Percentiles rank a stretch among this genome's conserved stretches.
Conservation (phyloP, 2,329 filamentous ascomycete species). For the Cephalotrichum gorgonifer region DNA sequence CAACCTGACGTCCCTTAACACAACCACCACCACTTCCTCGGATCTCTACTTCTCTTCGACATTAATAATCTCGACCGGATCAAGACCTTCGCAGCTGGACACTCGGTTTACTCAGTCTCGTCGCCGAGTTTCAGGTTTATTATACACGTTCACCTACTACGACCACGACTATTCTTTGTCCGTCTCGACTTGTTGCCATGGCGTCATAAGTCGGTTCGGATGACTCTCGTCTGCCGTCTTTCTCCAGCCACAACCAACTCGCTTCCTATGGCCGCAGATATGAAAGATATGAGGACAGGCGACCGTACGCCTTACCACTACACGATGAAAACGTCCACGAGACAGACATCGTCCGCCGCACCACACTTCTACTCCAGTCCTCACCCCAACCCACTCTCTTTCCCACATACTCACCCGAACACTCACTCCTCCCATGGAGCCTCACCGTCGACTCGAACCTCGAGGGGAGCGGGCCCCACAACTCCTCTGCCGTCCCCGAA, state of each 20-base stretch:
- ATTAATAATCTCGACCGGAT: not conserved
- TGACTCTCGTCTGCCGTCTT: not conserved
- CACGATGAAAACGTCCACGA: slow-evolving; percentile 35
- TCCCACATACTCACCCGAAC: slow-evolving; percentile 11
- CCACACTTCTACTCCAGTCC: slow-evolving; percentile 19
- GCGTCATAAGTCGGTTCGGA: not conserved
- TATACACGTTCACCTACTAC: not conserved
- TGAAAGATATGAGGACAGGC: not conserved
- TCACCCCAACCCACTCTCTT: slow-evolving; percentile 6
- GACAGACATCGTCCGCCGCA: slow-evolving; percentile 18
- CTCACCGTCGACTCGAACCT: slow-evolving; percentile 22
- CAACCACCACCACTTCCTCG: not conserved
- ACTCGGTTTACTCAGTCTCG: not conserved
- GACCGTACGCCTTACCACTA: slow-evolving; percentile 19
- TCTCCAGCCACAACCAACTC: not conserved
- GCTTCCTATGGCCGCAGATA: not conserved
- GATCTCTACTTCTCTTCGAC: not conserved
- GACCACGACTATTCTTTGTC: not conserved
- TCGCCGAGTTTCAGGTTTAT: too few relatives aligned
- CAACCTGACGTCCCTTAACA: not conserved
- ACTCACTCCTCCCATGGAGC: slow-evolving; percentile 23
- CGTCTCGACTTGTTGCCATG: not conserved
- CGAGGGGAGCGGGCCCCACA: slow-evolving; percentile 16
- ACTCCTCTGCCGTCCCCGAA: slow-evolving; percentile 44
- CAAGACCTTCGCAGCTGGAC: not conserved